Base-by-base conservation (phyloP, 2,329 filamentous ascomycete genomes). In the Fusarium brachygibbosum region DNA sequence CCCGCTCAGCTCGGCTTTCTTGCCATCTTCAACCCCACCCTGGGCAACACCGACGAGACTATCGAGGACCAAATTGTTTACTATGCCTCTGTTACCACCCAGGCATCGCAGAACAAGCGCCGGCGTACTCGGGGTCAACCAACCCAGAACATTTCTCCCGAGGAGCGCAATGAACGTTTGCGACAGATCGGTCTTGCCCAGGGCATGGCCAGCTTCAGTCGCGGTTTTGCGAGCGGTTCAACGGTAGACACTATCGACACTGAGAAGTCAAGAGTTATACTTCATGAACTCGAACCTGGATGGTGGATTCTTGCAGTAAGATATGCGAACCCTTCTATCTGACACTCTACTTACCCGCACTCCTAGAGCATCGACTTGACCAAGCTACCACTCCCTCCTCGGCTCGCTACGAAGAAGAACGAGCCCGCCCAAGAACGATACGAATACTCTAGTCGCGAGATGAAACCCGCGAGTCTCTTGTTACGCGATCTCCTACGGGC, bases 231-330 rank as follows among this genome's bases (percentile, higher is more conserved):
- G 3, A 86, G 88, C 65, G 93, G 90, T 62, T 85, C 90, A 70
- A 79, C 92, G 3, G 88, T 98, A 38, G 93, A 97, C 74, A 89
- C 90, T 12, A 90, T 99, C 63, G 96, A 99, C 76, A 98, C 96
- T 2, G 93, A 97, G 74, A 96, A 93, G 82, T 90, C 91, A 50
- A 88, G 94, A 32, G 90, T 98, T 34, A 85, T 98, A 34, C 82
- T 98, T 44, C 89, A 93, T 74, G 94, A 99, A 82, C 81, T 99
- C 69, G 95, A 99, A 79, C 83, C 87, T 17, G 92, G 92, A 31
- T 99, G 96, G 96, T 99, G 97, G 97, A 90, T 98, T 66, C 83
- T 98, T 63, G 94, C 93, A 66, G 94, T 97, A 84, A 76, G 92
- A 29, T 28, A 52, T 31, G 37, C 21, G 46, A 10, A 3, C 14